Base-by-base conservation (phyloP, 352 stramenopile species). In the Phytophthora europaea region DNA sequence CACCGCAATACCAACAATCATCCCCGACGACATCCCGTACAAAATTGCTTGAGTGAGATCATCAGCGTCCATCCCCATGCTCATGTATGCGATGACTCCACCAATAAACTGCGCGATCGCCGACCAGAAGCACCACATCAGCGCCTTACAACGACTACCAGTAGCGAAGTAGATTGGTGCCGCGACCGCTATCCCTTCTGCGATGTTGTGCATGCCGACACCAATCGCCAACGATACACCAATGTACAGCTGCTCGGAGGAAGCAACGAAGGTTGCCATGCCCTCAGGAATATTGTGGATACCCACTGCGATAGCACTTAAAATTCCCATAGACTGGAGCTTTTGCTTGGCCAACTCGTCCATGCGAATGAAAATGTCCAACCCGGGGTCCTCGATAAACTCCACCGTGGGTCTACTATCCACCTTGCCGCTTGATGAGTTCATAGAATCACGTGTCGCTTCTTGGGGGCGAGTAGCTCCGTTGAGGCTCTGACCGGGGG, bases 221-320 rank as follows among this genome's bases (percentile, higher is more conserved):
- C 91, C 96, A 53, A 99, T 87, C 7, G 96, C 95, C 20, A 99
- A 78, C 10, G 94, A 85, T 22, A 89, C 57, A n/a, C 96, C 97
- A 2, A 99, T 83, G 20, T 72, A 86, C 10, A 92, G 84, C 59
- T 98, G 90, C 20, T 94, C 80, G 2, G 98, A 77, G 2, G 94
- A 89, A 2, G 88, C 93, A 31, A 98, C 93, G 71, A 98, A 99
- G 0, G 97, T 99, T 1, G 97, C 97, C 8, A 99, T 92, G 15
- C 97, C 97, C 73, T 99, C 97, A 0, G 98, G 98, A 54, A 99
- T 96, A 77, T 99, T 99, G 81, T 99, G 98, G 50, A 99, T 81
- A 6, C 77, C 95, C 61, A 99, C 98, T 0, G 97, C 94, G 6
- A 99, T 63, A 3, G 95, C 98, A 18, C 94, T 99, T 47, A 97